phyloP scores from a whole-genome alignment of 768 basidiomycete genomes.

The Suillus subluteus region DNA sequence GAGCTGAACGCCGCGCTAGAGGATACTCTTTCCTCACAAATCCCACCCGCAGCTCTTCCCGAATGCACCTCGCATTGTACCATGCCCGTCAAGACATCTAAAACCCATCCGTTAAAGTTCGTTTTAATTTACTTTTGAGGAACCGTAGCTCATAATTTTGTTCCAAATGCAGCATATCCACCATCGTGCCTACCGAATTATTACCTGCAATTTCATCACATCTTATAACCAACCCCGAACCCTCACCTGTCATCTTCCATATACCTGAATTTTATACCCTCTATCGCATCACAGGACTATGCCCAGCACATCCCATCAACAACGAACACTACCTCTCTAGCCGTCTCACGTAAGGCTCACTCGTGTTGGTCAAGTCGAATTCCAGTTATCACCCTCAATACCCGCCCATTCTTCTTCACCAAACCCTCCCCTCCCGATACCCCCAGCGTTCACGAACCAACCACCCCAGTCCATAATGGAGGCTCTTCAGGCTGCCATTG shows the following conservation, averaged over 20 bases:
- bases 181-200: constrained; percentile 57
- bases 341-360: constrained; percentile 28
- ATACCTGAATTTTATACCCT: constrained; percentile 36
- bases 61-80: neutral
- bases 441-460: constrained; percentile 7
- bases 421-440: constrained; percentile 15
- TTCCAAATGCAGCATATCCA: constrained; percentile 46
- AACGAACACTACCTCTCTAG: constrained; percentile 24
- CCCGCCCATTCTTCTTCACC: constrained; percentile 21
- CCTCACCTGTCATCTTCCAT: constrained; percentile 39
- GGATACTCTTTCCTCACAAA: constrained; percentile 39
- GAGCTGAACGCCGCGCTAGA: constrained; percentile 60
- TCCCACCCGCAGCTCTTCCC: constrained; percentile 21
- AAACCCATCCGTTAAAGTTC: constrained; percentile 84
- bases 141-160: neutral
- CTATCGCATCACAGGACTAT: constrained; percentile 41
- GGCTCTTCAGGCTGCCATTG: constrained; percentile 28
- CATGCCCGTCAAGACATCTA: constrained; percentile 64
- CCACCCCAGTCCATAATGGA: constrained; percentile 24
- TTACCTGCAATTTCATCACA: constrained; percentile 46
- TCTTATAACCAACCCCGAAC: constrained; percentile 22
- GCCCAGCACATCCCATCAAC: constrained; percentile 49
- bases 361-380: constrained; percentile 46
- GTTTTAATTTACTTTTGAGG: constrained; percentile 22
- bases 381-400: constrained; percentile 27